These are phyloP conservation scores for Pseudopyricularia javanii DNA, from an alignment of 2,329 filamentous ascomycete species.

Conservation along the genomic window DNA sequence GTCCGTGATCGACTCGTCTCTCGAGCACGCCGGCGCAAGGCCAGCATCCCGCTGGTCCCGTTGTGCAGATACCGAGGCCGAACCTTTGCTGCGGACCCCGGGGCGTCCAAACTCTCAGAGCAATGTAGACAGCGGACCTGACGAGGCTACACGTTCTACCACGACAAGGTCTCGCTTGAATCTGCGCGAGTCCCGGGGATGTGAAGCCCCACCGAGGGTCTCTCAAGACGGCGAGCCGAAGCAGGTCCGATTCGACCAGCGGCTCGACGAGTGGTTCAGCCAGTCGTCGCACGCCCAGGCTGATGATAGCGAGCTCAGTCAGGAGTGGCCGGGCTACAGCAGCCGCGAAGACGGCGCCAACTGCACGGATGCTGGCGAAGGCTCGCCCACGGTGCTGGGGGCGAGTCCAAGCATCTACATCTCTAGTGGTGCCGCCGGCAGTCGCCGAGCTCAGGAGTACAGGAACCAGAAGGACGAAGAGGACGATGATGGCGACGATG, in stretches of 20 bases:
- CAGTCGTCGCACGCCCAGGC: neutral
- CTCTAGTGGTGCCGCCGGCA: neutral
- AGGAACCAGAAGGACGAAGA: neutral
- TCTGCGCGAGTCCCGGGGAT: neutral
- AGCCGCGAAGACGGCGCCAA: neutral
- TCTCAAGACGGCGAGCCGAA: neutral
- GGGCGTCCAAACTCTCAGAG: neutral
- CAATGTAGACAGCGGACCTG: neutral
- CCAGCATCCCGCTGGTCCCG: neutral
- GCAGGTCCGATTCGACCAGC: slow-evolving; percentile 1
- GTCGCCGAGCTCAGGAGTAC: neutral
- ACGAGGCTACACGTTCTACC: neutral
- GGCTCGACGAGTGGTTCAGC: slow-evolving; percentile 1
- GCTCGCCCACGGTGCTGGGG: neutral
- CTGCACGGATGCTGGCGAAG: neutral
- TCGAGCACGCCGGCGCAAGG: neutral
- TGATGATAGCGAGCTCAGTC: neutral
- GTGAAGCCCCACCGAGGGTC: neutral
- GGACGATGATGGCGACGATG: neutral
- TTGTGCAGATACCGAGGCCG: too few species aligned
- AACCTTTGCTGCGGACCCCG: neutral
- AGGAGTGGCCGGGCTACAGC: neutral
- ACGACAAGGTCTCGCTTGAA: neutral
- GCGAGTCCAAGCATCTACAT: neutral
- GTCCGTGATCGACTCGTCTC: slow-evolving; percentile 2